Percentiles rank a stretch among this genome's conserved stretches.
phyloP scores from a whole-genome alignment of 148 eudicot genomes.

The Rhododendron simsii region DNA sequence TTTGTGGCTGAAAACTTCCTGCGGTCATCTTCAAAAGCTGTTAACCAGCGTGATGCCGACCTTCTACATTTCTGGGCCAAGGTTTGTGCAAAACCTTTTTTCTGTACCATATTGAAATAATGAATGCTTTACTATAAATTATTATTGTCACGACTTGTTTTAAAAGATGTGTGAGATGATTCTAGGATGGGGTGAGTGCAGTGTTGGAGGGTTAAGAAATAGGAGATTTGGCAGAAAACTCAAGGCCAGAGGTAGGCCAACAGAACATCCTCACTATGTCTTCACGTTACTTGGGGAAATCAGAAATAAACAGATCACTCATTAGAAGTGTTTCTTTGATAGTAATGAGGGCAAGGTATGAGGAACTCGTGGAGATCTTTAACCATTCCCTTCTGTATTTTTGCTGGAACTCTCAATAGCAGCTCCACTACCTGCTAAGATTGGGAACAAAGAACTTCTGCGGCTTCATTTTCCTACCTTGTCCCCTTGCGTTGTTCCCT shows the following conservation, averaged over 20 bases:
- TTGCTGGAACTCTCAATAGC: not conserved
- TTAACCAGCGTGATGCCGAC: constrained; percentile 98
- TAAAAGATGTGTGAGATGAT: not conserved
- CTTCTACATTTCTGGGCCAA: constrained; percentile 94
- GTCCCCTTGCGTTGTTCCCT: not conserved
- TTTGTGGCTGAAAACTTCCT: constrained; percentile 50
- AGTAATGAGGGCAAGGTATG: not conserved
- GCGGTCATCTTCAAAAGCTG: constrained; percentile 48
- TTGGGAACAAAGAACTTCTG: not conserved
- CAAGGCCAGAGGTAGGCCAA: not conserved
- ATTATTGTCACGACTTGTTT: not conserved
- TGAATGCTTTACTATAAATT: not conserved
- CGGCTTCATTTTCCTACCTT: not conserved
- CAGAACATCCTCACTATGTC: not conserved
- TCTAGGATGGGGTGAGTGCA: not conserved
- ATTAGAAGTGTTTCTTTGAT: not conserved
- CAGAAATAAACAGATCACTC: not conserved
- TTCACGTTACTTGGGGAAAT: not conserved
- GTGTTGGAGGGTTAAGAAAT: not conserved
- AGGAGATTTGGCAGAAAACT: not conserved
- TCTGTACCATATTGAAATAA: not conserved
- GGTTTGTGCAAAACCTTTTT: constrained; percentile 36
- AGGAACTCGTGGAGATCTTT: not conserved
- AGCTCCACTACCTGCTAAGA: constrained; percentile 3
- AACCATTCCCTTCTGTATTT: not conserved